A percentile compares a stretch with the other conserved stretches of the same genome.
Evolutionary conservation across 148 eudicot species (phyloP).

Genomic region (Camellia japonica): DNA sequence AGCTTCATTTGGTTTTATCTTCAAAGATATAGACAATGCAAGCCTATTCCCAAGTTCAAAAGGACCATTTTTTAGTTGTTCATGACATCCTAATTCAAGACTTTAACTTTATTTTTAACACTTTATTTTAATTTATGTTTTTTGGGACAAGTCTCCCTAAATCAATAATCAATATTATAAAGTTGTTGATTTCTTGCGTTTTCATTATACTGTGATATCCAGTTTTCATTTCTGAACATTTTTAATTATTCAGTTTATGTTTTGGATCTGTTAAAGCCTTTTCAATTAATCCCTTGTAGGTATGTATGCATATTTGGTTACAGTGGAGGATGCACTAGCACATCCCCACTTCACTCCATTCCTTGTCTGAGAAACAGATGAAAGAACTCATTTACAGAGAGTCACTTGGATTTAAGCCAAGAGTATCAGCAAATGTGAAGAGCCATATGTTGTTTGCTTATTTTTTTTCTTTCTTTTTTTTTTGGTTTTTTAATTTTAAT

Average conservation of each 20-base stretch:
- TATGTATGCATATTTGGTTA: constrained; percentile 8
- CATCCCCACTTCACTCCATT: constrained; percentile 81
- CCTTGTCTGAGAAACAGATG: constrained; percentile 87
- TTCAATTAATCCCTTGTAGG: not conserved
- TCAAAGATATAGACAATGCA: not conserved
- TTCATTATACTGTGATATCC: not conserved
- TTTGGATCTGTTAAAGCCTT: not conserved
- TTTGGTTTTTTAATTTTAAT: too few species aligned
- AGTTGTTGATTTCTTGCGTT: not conserved
- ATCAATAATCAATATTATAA: not conserved
- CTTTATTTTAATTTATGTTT: not conserved
- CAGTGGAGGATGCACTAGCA: constrained; percentile 94
- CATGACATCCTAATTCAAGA: not conserved
- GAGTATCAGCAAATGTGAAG: constrained; percentile 59
- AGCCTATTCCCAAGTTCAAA: not conserved
- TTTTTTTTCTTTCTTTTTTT: not conserved
- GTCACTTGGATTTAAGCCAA: constrained; percentile 83
- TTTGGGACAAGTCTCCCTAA: not conserved
- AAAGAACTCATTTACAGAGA: constrained; percentile 87
- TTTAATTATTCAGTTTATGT: not conserved
- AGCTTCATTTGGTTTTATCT: too few species aligned
- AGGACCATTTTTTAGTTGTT: not conserved
- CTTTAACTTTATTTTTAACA: too few species aligned
- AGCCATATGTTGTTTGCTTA: not conserved
- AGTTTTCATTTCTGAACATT: not conserved